A percentile compares a stretch with the other conserved stretches of the same genome.
phyloP scores from a whole-genome alignment of 2,329 filamentous ascomycete genomes.

The Chaetoscypha palmicola region DNA sequence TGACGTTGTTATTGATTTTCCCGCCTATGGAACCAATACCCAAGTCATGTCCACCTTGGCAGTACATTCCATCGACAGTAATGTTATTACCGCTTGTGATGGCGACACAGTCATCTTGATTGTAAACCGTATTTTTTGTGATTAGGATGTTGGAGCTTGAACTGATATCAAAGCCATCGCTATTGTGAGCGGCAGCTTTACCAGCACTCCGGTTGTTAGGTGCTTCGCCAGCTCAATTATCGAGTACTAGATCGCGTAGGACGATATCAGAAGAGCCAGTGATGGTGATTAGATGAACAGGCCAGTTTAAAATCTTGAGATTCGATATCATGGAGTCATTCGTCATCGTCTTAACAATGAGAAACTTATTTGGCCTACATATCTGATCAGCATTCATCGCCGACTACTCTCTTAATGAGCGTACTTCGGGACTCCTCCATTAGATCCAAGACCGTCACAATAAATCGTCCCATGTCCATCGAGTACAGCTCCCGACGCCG shows the following conservation, averaged over 20 bases:
- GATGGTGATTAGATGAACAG: slow-evolving; percentile 44
- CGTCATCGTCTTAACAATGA: slow-evolving; percentile 44
- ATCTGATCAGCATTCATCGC: slow-evolving; percentile 21
- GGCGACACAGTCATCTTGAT: slow-evolving; percentile 31
- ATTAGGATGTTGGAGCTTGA: slow-evolving; percentile 39
- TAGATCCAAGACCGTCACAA: slow-evolving; percentile 56
- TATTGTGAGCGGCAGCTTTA: slow-evolving; percentile 38
- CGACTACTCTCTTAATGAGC: not conserved
- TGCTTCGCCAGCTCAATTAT: slow-evolving; percentile 48
- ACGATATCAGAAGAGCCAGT: slow-evolving; percentile 37
- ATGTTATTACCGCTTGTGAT: slow-evolving; percentile 30
- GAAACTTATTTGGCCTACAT: slow-evolving; percentile 53
- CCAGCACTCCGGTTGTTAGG: slow-evolving; percentile 27
- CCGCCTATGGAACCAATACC: slow-evolving; percentile 32
- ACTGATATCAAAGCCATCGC: slow-evolving; percentile 46
- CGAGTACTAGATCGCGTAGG: slow-evolving; percentile 45
- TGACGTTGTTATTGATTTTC: slow-evolving; percentile 31
- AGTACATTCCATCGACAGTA: slow-evolving; percentile 26
- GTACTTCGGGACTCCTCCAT: slow-evolving; percentile 40
- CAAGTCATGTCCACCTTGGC: slow-evolving; percentile 28
- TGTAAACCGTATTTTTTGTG: slow-evolving; percentile 19
- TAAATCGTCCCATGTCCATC: slow-evolving; percentile 50
- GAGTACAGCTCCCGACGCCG: slow-evolving; percentile 45
- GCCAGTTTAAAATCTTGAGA: slow-evolving; percentile 46
- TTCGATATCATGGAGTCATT: slow-evolving; percentile 41